phyloP scores from a whole-genome alignment of 2,329 filamentous ascomycete genomes.

The Talaromyces sp. region DNA sequence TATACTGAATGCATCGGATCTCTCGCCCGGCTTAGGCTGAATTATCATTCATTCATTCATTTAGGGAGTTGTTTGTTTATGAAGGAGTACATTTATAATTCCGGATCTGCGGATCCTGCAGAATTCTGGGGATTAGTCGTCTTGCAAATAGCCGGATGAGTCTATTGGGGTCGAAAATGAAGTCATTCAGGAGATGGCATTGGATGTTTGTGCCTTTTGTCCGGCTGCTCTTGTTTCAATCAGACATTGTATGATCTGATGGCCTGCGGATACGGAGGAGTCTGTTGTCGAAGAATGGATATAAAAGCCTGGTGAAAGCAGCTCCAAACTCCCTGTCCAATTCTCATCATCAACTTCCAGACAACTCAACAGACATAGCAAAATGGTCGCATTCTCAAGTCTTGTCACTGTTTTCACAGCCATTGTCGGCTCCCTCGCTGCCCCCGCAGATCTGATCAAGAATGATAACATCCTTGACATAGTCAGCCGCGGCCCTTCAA shows the following conservation, averaged over 20 bases:
- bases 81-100: not conserved
- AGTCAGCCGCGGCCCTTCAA: not conserved
- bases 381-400: slow-evolving; percentile 11
- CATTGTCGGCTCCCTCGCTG: slow-evolving; percentile 2
- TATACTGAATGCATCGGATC: not conserved
- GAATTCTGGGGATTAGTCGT: not conserved
- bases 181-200: not conserved
- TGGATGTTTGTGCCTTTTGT: not conserved
- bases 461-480: not conserved
- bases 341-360: not conserved
- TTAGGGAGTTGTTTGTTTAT: not conserved
- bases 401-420: not conserved
- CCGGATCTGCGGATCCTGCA: not conserved
- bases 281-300: not conserved
- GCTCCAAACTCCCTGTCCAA: not conserved
- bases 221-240: not conserved
- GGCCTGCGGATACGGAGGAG: not conserved
- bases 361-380: not conserved
- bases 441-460: not conserved
- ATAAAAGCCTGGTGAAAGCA: not conserved
- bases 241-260: not conserved
- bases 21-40: not conserved
- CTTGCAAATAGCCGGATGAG: not conserved
- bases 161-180: not conserved
- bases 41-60: not conserved